These are phyloP conservation scores for Pythium dissotocum DNA, from an alignment of 352 stramenopile genomes.

Conservation along the genomic window DNA sequence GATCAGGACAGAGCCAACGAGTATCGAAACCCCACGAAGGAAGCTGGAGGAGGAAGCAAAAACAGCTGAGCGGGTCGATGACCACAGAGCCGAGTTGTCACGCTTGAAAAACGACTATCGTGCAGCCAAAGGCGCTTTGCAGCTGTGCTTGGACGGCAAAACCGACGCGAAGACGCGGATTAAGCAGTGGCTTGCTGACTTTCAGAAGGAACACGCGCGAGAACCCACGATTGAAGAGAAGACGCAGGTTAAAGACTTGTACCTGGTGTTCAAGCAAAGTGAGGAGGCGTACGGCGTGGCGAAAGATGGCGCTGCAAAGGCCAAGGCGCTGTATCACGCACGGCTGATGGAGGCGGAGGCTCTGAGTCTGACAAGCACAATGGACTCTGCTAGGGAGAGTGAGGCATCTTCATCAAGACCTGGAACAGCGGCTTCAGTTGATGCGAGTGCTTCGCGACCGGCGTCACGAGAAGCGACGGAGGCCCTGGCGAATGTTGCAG, in stretches of 20 bases:
- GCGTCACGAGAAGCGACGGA: slow-evolving; percentile 7
- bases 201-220: slow-evolving; percentile 44
- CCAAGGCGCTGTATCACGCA: slow-evolving; percentile 54
- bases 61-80: slow-evolving; percentile 43
- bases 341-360: slow-evolving; percentile 49
- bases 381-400: slow-evolving; percentile 19
- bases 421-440: background rate
- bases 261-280: slow-evolving; percentile 71
- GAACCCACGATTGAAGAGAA: slow-evolving; percentile 82
- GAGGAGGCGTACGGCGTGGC: slow-evolving; percentile 51
- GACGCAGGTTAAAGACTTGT: slow-evolving; percentile 71
- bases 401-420: background rate
- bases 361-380: slow-evolving; percentile 49
- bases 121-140: slow-evolving; percentile 36
- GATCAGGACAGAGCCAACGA: background rate
- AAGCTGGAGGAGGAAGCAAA: background rate
- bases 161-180: slow-evolving; percentile 55
- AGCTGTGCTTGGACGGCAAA: slow-evolving; percentile 42
- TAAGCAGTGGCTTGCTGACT: slow-evolving; percentile 65
- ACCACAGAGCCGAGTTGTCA: slow-evolving; percentile 42
- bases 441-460: background rate
- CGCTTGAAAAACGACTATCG: slow-evolving; percentile 46
- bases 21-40: slow-evolving; percentile 7
- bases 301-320: slow-evolving; percentile 37
- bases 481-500: slow-evolving; percentile 1